Conservation (phyloP, 108 stramenopile species). For the Cyclostephanos invisitatus region DNA sequence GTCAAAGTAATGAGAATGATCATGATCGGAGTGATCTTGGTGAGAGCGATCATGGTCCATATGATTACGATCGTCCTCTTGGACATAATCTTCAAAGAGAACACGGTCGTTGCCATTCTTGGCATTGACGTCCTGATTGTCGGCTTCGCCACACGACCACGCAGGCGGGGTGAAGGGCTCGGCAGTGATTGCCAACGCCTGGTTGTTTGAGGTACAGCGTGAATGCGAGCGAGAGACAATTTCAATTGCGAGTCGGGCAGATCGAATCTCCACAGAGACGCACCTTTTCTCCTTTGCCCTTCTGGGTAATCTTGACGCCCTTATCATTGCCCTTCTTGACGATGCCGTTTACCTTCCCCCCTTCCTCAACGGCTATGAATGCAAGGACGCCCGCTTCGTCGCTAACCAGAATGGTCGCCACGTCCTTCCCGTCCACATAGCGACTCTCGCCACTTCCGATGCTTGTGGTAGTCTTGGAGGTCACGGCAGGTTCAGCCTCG, state of each 20-base stretch:
- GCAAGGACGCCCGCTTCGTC: background rate
- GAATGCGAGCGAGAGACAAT: too few species aligned
- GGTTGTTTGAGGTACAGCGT: background rate
- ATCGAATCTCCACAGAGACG: too few species aligned
- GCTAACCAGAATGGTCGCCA: too few species aligned
- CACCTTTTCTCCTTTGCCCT: background rate
- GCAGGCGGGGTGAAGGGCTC: slow-evolving; percentile 2
- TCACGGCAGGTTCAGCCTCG: too few species aligned
- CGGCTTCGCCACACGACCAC: slow-evolving; percentile 1
- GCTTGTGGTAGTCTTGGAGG: too few species aligned
- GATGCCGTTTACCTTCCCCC: background rate
- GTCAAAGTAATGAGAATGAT: background rate
- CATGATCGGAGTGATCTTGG: background rate
- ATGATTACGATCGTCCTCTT: background rate
- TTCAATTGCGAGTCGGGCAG: too few species aligned
- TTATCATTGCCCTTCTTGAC: background rate
- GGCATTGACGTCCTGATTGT: background rate
- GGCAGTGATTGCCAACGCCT: background rate
- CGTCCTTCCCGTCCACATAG: too few species aligned
- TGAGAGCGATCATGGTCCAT: background rate
- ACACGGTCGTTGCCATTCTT: background rate
- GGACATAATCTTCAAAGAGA: background rate
- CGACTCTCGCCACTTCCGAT: too few species aligned
- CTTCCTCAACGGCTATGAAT: background rate
- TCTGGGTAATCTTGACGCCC: slow-evolving; percentile 1